Base-by-base conservation (phyloP, 805 yeast species). In the Wickerhamomyces chambardii region DNA sequence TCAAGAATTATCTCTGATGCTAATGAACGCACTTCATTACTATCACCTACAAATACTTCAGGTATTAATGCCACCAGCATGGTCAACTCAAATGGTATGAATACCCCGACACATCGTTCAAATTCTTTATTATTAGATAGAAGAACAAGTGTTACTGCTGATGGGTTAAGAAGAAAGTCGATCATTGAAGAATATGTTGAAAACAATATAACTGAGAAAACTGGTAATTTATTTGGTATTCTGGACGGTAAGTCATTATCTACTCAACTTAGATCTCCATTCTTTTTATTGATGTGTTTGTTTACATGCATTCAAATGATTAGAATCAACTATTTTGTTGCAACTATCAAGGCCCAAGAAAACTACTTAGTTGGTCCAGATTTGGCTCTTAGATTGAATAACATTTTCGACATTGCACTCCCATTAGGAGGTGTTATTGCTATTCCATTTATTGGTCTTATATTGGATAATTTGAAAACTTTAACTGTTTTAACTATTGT, bases 301-400 rank as follows among this genome's bases (percentile, higher is more conserved):
- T 84, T 87, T 56, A 83, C 95, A 6, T 73, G 89, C 3, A 70
- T 89, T 38, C 94, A 86, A 56, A 89, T 89, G 96, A 68, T 90
- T 30, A 68, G 97, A 54, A 80, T 89, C 46, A 89, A 89, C 62
- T 90, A 84, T 57, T 90, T 86, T 58, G 92, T 89, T 36, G 97
- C 96, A 8, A 85, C 97, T 2, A 65, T 89, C 26, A 73, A 77
- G 49, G 64, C 95, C 0, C 97, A 89, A 61, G 94, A 86, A 64
- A 69, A 68, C 18, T 90, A 65, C 51, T 68, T 87, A 41, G 66
- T 86, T 36, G 73, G 72, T 11, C 61, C 60, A 8, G 55, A 63
- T 4, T 43, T 48, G 3, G 95, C 94, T 1, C 53, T 67, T 18
- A 46, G 50, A 11, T 58, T 85, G 33, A 86, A 86, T 54, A 73